A percentile compares a stretch with the other conserved stretches of the same genome.
Conservation (phyloP, 306 rosid species). For the Senna tora region DNA sequence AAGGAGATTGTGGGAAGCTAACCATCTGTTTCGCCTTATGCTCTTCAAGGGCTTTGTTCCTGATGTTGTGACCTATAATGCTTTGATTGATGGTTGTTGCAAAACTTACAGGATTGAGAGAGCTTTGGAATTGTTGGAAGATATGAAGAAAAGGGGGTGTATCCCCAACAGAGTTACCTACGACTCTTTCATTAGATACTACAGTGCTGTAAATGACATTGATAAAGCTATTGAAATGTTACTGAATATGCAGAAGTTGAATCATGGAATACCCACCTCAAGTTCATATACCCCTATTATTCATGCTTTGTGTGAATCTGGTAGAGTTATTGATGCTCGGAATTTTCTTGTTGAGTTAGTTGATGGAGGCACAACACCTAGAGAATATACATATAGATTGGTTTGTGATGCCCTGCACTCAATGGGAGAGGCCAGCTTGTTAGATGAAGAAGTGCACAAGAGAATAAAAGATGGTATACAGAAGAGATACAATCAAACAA, state of each 20-base stretch:
- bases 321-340: slow-evolving; percentile 67
- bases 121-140: slow-evolving; percentile 81
- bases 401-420: slow-evolving; percentile 55
- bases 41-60: slow-evolving; percentile 76
- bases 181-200: slow-evolving; percentile 75
- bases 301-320: slow-evolving; percentile 75
- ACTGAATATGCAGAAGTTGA: slow-evolving; percentile 63
- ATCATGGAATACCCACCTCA: slow-evolving; percentile 57
- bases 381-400: slow-evolving; percentile 78
- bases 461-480: slow-evolving; percentile 63
- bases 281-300: slow-evolving; percentile 84
- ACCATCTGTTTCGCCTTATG: slow-evolving; percentile 79
- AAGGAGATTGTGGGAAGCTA: slow-evolving; percentile 83
- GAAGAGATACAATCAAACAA: slow-evolving; percentile 52
- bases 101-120: slow-evolving; percentile 68
- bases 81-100: slow-evolving; percentile 87
- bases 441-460: slow-evolving; percentile 49
- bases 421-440: slow-evolving; percentile 48
- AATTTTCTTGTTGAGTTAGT: slow-evolving; percentile 72
- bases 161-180: slow-evolving; percentile 73
- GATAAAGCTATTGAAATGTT: slow-evolving; percentile 73
- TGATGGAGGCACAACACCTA: slow-evolving; percentile 68
- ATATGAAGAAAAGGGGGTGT: slow-evolving; percentile 73
- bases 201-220: slow-evolving; percentile 78
- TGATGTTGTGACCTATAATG: slow-evolving; percentile 84